Percentiles rank a stretch among this genome's conserved stretches.
Conservation (phyloP, 2,329 filamentous ascomycete genomes). For the Aureobasidium subglaciale region DNA sequence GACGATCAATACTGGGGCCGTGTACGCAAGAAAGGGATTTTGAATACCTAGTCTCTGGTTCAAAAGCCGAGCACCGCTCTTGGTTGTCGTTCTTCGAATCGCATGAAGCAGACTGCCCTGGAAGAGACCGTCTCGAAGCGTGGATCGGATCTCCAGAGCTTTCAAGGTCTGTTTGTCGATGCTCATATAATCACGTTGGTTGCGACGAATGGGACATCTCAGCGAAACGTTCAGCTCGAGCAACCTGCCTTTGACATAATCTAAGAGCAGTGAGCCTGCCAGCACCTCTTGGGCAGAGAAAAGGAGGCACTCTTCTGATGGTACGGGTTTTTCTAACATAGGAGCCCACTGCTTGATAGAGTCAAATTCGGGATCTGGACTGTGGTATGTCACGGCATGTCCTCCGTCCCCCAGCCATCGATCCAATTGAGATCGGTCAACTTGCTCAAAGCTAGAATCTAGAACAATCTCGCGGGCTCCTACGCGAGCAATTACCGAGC, state of each 20-base stretch:
- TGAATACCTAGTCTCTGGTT: slow-evolving; percentile 68
- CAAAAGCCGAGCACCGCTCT: slow-evolving; percentile 78
- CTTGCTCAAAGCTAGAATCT: slow-evolving; percentile 46
- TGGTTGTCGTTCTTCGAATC: slow-evolving; percentile 83
- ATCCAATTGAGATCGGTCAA: slow-evolving; percentile 29
- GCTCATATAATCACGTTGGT: slow-evolving; percentile 69
- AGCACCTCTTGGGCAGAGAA: slow-evolving; percentile 65
- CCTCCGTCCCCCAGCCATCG: slow-evolving; percentile 35
- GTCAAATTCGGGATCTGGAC: slow-evolving; percentile 20
- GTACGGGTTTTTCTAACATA: slow-evolving; percentile 69
- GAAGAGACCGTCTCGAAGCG: slow-evolving; percentile 69
- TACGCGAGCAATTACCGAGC: slow-evolving; percentile 77
- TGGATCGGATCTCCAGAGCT: slow-evolving; percentile 81
- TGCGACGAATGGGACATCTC: slow-evolving; percentile 70
- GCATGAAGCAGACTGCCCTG: slow-evolving; percentile 84
- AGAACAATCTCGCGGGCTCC: slow-evolving; percentile 79
- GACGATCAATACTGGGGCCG: not conserved
- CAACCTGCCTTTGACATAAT: slow-evolving; percentile 74
- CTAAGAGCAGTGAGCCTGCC: slow-evolving; percentile 73
- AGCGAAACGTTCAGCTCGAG: slow-evolving; percentile 73
- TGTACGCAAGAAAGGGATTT: not conserved
- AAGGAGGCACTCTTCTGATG: slow-evolving; percentile 30
- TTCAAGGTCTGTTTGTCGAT: slow-evolving; percentile 90
- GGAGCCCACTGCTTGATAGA: slow-evolving; percentile 59
- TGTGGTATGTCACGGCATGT: slow-evolving; percentile 67